These are phyloP conservation scores for Penicillium sp. DNA, from an alignment of 2,329 filamentous ascomycete species.

Conservation along the genomic window DNA sequence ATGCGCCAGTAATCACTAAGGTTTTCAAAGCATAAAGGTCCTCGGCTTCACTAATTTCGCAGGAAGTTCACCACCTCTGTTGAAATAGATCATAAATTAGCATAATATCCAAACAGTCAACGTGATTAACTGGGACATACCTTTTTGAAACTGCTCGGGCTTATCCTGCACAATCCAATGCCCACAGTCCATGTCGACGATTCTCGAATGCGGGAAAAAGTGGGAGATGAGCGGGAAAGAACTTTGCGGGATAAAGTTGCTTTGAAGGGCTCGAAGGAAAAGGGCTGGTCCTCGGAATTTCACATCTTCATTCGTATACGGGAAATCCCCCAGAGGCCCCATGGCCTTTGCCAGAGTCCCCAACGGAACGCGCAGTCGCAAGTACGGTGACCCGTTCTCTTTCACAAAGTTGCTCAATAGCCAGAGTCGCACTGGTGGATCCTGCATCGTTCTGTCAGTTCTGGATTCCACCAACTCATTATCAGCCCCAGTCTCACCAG, in stretches of 20 bases:
- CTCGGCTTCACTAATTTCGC: background rate
- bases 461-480: no score
- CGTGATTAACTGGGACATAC: background rate
- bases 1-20: background rate
- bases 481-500: background rate
- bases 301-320: conserved; percentile 47
- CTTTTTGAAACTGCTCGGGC: conserved; percentile 30
- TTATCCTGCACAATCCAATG: conserved; percentile 41
- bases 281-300: conserved; percentile 18
- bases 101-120: no score
- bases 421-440: conserved; percentile 13
- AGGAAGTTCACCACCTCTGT: background rate
- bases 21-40: no score
- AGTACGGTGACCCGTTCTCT: background rate
- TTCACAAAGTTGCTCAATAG: conserved; percentile 16
- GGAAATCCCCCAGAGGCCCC: conserved; percentile 12
- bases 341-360: conserved; percentile 8
- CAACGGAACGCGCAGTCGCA: conserved; percentile 12
- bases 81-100: background rate
- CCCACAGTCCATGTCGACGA: conserved; percentile 35
- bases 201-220: conserved; percentile 32
- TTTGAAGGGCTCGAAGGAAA: conserved; percentile 25
- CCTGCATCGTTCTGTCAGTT: conserved; percentile 1
- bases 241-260: conserved; percentile 57
- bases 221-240: conserved; percentile 30